phyloP scores from a whole-genome alignment of 768 basidiomycete genomes.

The Macrolepiota dolichaula region DNA sequence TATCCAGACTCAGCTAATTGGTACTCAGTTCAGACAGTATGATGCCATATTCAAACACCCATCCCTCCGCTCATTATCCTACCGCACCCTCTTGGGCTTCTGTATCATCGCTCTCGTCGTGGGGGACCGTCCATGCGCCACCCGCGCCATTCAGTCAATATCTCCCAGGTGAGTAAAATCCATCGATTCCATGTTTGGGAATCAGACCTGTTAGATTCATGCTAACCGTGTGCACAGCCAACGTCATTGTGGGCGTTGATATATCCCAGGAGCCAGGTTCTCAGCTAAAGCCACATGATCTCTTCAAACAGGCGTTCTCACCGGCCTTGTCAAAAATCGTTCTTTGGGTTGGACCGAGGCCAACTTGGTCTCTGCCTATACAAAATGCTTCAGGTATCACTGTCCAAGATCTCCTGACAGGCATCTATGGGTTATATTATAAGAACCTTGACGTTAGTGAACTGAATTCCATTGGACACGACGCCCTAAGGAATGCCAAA shows the following conservation, averaged over 20 bases:
- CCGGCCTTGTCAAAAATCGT: background rate
- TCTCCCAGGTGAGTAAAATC: background rate
- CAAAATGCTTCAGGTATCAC: slow-evolving; percentile 4
- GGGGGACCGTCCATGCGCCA: background rate
- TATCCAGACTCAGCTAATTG: background rate
- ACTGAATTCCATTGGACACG: background rate
- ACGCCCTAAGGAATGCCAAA: background rate
- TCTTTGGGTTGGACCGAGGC: background rate
- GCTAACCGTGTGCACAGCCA: background rate
- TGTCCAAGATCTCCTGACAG: slow-evolving; percentile 6
- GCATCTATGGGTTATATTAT: slow-evolving; percentile 1
- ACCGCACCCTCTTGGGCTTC: background rate
- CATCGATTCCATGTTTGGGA: background rate
- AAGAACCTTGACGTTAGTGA: background rate
- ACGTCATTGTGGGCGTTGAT: background rate
- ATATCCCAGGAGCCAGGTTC: background rate
- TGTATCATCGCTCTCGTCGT: background rate
- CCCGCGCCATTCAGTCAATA: background rate
- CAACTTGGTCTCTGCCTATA: background rate
- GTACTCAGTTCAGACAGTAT: background rate
- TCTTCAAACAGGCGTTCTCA: background rate
- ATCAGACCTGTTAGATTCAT: background rate
- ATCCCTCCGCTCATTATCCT: background rate
- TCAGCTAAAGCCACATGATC: background rate
- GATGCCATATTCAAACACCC: background rate